phyloP scores from a whole-genome alignment of 2,329 filamentous ascomycete species.

The Alternaria sp. region DNA sequence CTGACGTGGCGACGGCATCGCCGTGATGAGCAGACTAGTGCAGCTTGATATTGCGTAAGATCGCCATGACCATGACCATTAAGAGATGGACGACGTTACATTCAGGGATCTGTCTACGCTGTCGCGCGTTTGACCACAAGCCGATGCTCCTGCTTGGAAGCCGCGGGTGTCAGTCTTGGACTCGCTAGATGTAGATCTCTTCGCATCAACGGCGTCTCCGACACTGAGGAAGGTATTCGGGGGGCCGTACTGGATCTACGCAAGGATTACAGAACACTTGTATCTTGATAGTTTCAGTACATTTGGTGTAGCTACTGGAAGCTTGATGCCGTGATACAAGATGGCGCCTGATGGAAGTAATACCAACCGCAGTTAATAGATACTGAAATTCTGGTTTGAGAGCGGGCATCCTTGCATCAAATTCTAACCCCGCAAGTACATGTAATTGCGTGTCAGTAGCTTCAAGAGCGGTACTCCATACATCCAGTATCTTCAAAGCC shows the following conservation, averaged over 20 bases:
- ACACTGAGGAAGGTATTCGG: slow-evolving; percentile 1
- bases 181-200: slow-evolving; percentile 10
- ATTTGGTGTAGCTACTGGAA: background rate
- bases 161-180: background rate
- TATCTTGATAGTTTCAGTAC: background rate
- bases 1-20: slow-evolving; percentile 15
- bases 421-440: background rate
- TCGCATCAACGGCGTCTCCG: slow-evolving; percentile 8
- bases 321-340: background rate
- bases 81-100: background rate
- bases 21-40: slow-evolving; percentile 1
- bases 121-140: background rate
- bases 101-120: background rate
- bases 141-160: background rate
- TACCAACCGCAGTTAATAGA: background rate
- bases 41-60: slow-evolving; percentile 4
- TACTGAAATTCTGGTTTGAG: background rate
- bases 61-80: background rate
- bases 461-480: background rate
- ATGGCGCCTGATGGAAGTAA: background rate
- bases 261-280: background rate
- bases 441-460: background rate
- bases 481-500: background rate
- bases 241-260: slow-evolving; percentile 7
- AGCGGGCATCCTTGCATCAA: background rate